Percentiles rank a stretch among this genome's conserved stretches.
These are phyloP conservation scores for Phylloporus rhodoxanthus DNA, from an alignment of 768 basidiomycete genomes.

Conservation along the genomic window DNA sequence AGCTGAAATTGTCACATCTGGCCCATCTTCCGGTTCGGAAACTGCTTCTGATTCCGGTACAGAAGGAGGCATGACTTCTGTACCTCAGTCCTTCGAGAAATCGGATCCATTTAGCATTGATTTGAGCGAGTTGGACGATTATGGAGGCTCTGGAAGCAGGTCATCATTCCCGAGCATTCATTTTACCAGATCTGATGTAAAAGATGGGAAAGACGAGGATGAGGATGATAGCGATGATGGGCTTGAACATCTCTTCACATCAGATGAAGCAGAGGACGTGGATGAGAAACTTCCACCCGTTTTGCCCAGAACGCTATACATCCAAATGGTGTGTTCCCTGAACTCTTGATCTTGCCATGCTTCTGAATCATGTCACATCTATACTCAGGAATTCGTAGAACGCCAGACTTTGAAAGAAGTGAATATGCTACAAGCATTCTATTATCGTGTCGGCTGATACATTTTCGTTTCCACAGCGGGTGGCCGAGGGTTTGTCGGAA, in stretches of 20 bases:
- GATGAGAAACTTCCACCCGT: constrained; percentile 28
- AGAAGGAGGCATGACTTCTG: constrained; percentile 50
- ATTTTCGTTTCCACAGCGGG: constrained; percentile 38
- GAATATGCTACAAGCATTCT: background rate
- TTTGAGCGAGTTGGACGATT: constrained; percentile 56
- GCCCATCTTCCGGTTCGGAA: constrained; percentile 43
- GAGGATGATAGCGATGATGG: constrained; percentile 37
- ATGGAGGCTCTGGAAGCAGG: constrained; percentile 45
- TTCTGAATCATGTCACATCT: background rate
- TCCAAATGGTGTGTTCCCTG: constrained; percentile 73
- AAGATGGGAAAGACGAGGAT: constrained; percentile 35
- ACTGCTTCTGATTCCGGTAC: constrained; percentile 34
- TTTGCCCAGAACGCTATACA: constrained; percentile 66
- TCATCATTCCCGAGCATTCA: constrained; percentile 81
- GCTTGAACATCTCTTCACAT: constrained; percentile 32
- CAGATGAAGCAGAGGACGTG: constrained; percentile 26
- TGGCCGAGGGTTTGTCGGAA: constrained; percentile 76
- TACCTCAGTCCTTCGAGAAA: constrained; percentile 42
- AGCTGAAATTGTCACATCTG: constrained; percentile 46
- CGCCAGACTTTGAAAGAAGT: constrained; percentile 87
- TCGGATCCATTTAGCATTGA: constrained; percentile 62
- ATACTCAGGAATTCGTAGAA: constrained; percentile 75
- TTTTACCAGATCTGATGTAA: constrained; percentile 50
- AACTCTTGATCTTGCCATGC: background rate
- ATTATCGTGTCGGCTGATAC: background rate